These are phyloP conservation scores for Aspergillus sp. DNA, from an alignment of 2,329 filamentous ascomycete species.

Conservation along the genomic window DNA sequence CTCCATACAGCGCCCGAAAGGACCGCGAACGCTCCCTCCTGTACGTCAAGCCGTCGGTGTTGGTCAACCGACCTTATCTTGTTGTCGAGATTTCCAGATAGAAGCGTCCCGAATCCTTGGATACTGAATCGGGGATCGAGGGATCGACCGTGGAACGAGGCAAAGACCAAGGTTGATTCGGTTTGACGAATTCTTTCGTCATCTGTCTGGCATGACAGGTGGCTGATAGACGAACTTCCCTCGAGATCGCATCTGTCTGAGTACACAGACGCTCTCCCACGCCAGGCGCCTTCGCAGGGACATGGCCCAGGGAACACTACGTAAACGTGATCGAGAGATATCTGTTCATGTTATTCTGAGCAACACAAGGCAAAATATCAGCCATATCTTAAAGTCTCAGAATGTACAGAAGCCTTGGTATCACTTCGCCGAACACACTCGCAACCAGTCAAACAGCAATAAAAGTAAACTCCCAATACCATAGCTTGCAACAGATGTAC, in stretches of 20 bases:
- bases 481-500: not conserved
- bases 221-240: too few species aligned
- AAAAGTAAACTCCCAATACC: not conserved
- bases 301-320: constrained; percentile 14
- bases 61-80: too few species aligned
- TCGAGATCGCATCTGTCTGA: constrained; percentile 1
- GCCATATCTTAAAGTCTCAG: not conserved
- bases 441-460: not conserved
- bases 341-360: constrained; percentile 5
- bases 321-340: constrained; percentile 18
- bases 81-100: too few species aligned
- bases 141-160: constrained; percentile 17
- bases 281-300: too few species aligned
- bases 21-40: too few species aligned
- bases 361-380: not conserved
- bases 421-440: too few species aligned
- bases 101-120: constrained; percentile 13
- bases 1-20: too few species aligned
- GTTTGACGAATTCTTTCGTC: constrained; percentile 24
- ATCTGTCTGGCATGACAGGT: constrained; percentile 9
- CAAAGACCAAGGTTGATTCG: constrained; percentile 14
- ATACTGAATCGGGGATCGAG: constrained; percentile 7
- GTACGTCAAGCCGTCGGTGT: too few species aligned
- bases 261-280: too few species aligned
- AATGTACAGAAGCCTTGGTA: not conserved